These are phyloP conservation scores for Microdochium trichocladiopsis DNA, from an alignment of 2,329 filamentous ascomycete species.

Conservation along the genomic window DNA sequence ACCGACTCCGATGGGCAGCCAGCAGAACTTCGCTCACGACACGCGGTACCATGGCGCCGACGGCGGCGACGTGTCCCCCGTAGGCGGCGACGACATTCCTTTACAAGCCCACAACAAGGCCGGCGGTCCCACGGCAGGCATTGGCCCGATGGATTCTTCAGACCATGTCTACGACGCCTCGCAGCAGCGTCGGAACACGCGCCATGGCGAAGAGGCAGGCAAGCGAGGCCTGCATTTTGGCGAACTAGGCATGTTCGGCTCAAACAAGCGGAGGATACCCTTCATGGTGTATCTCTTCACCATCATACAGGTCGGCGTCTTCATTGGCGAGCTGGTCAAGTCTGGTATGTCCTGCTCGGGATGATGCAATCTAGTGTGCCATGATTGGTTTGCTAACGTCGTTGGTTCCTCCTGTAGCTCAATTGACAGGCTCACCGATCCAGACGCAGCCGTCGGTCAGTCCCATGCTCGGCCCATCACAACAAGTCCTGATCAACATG, in stretches of 20 bases:
- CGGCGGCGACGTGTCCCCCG: constrained; percentile 29
- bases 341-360: constrained; percentile 58
- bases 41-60: constrained; percentile 47
- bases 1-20: constrained; percentile 23
- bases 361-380: no score
- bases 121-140: constrained; percentile 14
- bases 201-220: constrained; percentile 12
- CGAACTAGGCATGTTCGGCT: constrained; percentile 52
- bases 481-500: constrained; percentile 92
- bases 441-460: constrained; percentile 83
- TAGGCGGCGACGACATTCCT: constrained; percentile 47
- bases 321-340: constrained; percentile 80
- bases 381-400: no score
- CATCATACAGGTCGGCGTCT: constrained; percentile 70
- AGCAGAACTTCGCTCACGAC: constrained; percentile 42
- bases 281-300: constrained; percentile 82
- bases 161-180: constrained; percentile 58
- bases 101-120: constrained; percentile 44
- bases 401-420: constrained; percentile 35
- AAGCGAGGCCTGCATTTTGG: constrained; percentile 44
- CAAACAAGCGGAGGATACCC: constrained; percentile 53
- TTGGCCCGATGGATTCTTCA: constrained; percentile 24
- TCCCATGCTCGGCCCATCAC: constrained; percentile 92
- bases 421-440: constrained; percentile 72
- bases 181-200: not conserved